A percentile compares a stretch with the other conserved stretches of the same genome.
Conservation (phyloP, 2,329 filamentous ascomycete genomes). For the Beauveria sp. region DNA sequence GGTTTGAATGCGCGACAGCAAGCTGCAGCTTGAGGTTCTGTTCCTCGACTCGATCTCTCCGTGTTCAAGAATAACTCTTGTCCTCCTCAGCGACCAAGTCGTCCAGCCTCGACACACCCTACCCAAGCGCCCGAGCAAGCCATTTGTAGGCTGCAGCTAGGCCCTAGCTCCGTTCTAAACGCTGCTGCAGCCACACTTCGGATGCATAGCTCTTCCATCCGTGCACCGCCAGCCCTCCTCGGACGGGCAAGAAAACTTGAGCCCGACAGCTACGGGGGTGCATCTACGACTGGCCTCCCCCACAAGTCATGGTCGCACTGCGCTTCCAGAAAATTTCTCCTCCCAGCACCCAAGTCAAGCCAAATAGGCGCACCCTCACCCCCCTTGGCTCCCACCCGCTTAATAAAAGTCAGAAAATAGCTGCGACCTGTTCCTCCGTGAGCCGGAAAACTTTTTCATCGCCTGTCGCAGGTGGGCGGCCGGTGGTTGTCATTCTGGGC, state of each 20-base stretch:
- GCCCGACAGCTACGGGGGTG: constrained; percentile 1
- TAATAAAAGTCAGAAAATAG: neutral
- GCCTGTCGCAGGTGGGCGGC: neutral
- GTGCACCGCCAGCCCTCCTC: neutral
- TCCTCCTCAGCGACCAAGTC: neutral
- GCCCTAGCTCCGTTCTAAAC: neutral
- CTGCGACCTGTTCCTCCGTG: neutral
- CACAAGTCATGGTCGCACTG: neutral
- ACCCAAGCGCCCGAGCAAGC: neutral
- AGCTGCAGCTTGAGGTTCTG: neutral
- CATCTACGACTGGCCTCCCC: neutral
- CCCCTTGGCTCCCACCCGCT: neutral
- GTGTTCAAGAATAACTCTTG: neutral
- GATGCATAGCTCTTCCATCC: neutral
- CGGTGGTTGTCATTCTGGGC: neutral
- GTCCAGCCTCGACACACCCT: neutral
- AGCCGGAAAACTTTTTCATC: constrained; percentile 5
- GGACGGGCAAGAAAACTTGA: neutral
- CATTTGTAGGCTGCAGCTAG: neutral
- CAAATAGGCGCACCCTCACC: neutral
- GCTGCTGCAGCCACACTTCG: neutral
- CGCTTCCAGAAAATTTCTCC: constrained; percentile 11
- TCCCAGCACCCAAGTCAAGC: neutral
- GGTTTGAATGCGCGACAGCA: neutral
- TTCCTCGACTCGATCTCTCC: neutral